Conservation (phyloP, 1,284 basidiomycete species). For the Cryptococcus sp. region DNA sequence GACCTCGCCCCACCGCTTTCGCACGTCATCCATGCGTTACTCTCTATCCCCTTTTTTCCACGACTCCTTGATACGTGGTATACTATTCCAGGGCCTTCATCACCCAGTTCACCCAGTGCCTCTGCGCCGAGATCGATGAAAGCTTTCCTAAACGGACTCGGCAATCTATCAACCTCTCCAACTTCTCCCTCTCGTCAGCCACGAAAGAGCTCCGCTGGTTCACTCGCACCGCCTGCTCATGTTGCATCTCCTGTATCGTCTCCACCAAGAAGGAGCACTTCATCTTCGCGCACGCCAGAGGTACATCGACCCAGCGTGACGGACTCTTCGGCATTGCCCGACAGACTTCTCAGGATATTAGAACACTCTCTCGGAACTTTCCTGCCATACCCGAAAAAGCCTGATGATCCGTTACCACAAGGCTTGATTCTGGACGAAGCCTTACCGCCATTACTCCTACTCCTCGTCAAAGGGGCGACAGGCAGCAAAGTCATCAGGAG, state of each 20-base stretch:
- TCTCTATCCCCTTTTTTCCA: constrained; percentile 38
- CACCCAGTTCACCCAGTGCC: not conserved
- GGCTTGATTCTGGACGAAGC: constrained; percentile 67
- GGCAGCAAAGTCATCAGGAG: constrained; percentile 62
- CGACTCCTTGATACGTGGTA: constrained; percentile 39
- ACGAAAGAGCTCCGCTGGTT: constrained; percentile 8
- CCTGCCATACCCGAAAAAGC: constrained; percentile 26
- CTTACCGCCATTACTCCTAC: constrained; percentile 69
- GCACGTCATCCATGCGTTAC: constrained; percentile 41
- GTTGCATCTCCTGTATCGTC: constrained; percentile 14
- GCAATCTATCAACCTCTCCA: constrained; percentile 19
- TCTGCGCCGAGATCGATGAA: constrained; percentile 11
- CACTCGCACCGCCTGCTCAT: constrained; percentile 9
- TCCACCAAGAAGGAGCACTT: constrained; percentile 8
- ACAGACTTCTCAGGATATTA: constrained; percentile 30
- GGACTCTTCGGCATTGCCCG: constrained; percentile 27
- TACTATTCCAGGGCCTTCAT: constrained; percentile 24
- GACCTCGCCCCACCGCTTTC: constrained; percentile 42
- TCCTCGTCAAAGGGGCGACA: constrained; percentile 68
- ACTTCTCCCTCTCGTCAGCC: not conserved
- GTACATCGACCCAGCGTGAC: constrained; percentile 2
- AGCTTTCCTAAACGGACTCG: constrained; percentile 23
- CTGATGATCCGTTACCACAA: constrained; percentile 25
- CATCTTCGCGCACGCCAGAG: constrained; percentile 1
- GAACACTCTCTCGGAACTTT: constrained; percentile 31